Base-by-base conservation (phyloP, 2,329 filamentous ascomycete species). In the Curvularia spicifera region DNA sequence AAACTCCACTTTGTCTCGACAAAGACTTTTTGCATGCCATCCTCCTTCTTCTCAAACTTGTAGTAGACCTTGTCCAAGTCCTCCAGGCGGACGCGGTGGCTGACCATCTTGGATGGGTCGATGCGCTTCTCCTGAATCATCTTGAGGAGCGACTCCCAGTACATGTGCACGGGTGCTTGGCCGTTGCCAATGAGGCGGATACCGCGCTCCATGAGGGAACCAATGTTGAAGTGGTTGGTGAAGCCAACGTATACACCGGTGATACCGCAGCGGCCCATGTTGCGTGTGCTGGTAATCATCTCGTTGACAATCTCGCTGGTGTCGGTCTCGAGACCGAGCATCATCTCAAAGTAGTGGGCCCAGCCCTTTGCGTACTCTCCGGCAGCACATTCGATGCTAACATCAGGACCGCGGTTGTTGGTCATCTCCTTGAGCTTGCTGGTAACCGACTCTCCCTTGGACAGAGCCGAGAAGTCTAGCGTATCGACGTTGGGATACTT, bases 161-260 rank as follows among this genome's bases (percentile, higher is more conserved):
- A 95, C 69, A 88, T 85, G 69, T 94, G 91, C 0, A 96, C 91
- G 0, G 91, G 91, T 2, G 85, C 85, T 71, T 88, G 86, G 4
- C 86, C 86, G 65, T 88, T 88, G 42, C 86, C 86, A 63, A 87
- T 93, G 44, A 96, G 84, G 1, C 90, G 88, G 65, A 96, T 87
- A n/a, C 91, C 91, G 31, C 90, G 87, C 78, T 96, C 87, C 91
- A 96, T 96, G 13, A 96, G 73, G 0, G 90, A 88, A 9, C 92
- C 91, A 66, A 94, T 88, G 77, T 91, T 91, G 82, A 94, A 91
- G 75, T 91, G 89, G 77, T 92, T 93, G 22, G 89, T 91, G 72
- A 80, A 87, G 29, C 85, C 85, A 37, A 85, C 84, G 69, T 88
- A 88, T 10, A 87, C 85, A 53, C 91, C 91, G 0, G 91, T 96